Evolutionary conservation across 257 asterid genomes (phyloP).

Genomic region (Nyctanthes arbortristis): DNA sequence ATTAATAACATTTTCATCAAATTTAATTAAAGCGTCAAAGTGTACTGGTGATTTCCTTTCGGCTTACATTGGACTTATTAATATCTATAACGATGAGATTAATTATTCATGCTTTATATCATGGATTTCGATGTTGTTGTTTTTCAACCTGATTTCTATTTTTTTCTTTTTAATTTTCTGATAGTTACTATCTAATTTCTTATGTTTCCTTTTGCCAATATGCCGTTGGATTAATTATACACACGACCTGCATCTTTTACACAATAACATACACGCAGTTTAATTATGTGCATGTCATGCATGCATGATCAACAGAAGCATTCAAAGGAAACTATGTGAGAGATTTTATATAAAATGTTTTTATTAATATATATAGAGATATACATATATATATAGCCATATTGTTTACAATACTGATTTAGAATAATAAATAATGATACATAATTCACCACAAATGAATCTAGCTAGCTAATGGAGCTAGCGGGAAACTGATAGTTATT

Average conservation of each 20-base stretch:
- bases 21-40: no score
- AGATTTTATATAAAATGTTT: background rate
- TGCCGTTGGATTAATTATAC: background rate
- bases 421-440: constrained; percentile 10
- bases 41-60: no score
- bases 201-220: background rate
- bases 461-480: no score
- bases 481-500: no score
- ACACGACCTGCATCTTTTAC: no score
- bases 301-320: constrained; percentile 18
- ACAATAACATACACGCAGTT: no score
- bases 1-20: no score
- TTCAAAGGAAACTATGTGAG: constrained; percentile 6
- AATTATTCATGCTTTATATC: no score
- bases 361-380: background rate
- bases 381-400: constrained; percentile 6
- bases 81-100: no score
- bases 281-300: background rate
- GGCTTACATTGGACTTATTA: no score
- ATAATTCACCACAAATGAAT: constrained; percentile 19
- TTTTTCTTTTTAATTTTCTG: background rate
- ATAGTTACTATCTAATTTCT: no score
- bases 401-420: constrained; percentile 11
- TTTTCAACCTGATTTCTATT: background rate
- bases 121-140: background rate